A percentile compares a stretch with the other conserved stretches of the same genome.
phyloP scores from a whole-genome alignment of 768 basidiomycete species.

The Phaffia australis region DNA sequence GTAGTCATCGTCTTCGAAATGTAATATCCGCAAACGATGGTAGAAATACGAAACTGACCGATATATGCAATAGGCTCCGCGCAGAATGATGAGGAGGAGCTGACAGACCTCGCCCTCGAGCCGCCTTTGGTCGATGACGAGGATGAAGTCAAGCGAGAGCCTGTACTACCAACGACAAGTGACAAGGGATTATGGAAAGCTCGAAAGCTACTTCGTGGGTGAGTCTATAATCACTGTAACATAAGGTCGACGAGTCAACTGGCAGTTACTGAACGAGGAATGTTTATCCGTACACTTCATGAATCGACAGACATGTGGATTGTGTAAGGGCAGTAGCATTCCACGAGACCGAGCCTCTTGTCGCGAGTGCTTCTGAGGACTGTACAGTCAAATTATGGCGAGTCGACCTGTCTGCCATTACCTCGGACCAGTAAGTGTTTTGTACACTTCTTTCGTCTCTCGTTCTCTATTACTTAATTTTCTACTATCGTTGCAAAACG shows the following conservation, averaged over 20 bases:
- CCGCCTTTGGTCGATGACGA: conserved; percentile 54
- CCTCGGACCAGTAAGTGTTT: conserved; percentile 61
- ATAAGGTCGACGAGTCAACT: background rate
- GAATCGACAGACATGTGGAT: conserved; percentile 65
- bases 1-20: background rate
- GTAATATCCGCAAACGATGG: background rate
- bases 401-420: conserved; percentile 62
- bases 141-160: conserved; percentile 47
- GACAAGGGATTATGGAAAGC: conserved; percentile 53
- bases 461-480: background rate
- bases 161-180: conserved; percentile 36
- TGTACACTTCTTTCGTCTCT: background rate
- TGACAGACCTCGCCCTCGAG: conserved; percentile 45
- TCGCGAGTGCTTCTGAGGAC: conserved; percentile 93
- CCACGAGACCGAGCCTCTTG: conserved; percentile 47
- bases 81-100: conserved; percentile 35
- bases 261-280: too few species aligned
- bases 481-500: background rate
- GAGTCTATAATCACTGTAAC: conserved; percentile 37
- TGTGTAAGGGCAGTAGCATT: conserved; percentile 82
- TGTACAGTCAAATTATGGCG: conserved; percentile 94
- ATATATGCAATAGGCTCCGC: background rate
- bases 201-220: conserved; percentile 81
- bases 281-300: background rate
- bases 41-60: too few species aligned